phyloP scores from a whole-genome alignment of 768 basidiomycete species.

The Trametes elegans region DNA sequence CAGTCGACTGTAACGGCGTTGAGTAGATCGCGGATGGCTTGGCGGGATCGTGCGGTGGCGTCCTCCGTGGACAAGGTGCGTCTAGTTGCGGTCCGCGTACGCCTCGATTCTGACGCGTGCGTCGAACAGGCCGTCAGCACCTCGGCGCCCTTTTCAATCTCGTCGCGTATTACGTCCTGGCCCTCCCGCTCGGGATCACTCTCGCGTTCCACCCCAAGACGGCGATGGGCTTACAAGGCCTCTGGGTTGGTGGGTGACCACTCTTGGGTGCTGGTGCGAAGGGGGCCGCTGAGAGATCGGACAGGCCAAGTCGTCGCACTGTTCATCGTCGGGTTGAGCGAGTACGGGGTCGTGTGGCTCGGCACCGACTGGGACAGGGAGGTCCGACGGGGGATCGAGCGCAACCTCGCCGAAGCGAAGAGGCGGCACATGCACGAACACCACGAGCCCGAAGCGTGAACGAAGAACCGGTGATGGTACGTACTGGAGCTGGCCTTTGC shows the following conservation, averaged over 20 bases:
- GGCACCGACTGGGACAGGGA: conserved; percentile 50
- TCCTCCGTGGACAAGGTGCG: conserved; percentile 47
- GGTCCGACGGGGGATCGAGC: conserved; percentile 37
- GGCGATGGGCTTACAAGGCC: conserved; percentile 44
- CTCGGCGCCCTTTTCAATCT: conserved; percentile 74
- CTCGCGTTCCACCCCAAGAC: conserved; percentile 43
- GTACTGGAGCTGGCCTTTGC: too few relatives aligned
- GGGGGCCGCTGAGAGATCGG: background rate
- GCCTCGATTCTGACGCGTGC: background rate
- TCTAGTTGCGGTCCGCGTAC: background rate
- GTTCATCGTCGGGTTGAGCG: conserved; percentile 67
- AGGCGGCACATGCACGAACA: conserved; percentile 18
- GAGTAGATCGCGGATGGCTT: conserved; percentile 48
- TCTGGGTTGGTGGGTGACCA: conserved; percentile 49
- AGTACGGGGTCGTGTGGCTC: conserved; percentile 60
- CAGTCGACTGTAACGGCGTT: background rate
- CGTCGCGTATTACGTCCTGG: conserved; percentile 58
- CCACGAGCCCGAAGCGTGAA: too few relatives aligned
- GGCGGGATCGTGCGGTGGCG: conserved; percentile 49
- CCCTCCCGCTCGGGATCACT: conserved; percentile 49
- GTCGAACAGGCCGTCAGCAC: conserved; percentile 51
- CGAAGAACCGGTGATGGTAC: too few relatives aligned
- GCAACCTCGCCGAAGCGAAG: conserved; percentile 31
- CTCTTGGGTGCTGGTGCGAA: background rate
- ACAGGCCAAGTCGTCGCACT: conserved; percentile 72